Conservation (phyloP, 2,329 filamentous ascomycete genomes). For the Myriosclerotinia duriaeana region DNA sequence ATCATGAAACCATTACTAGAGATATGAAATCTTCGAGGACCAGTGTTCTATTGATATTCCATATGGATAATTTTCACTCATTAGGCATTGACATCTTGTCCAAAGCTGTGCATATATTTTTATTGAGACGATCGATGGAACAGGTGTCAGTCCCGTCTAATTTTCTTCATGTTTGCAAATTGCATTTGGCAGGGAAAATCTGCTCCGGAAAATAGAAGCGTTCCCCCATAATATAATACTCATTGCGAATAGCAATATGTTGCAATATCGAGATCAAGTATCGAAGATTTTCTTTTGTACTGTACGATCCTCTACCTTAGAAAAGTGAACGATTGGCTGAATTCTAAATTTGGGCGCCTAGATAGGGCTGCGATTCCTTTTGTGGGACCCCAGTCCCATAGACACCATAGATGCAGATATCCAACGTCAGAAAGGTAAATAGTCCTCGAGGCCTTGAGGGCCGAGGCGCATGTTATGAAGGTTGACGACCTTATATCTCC, state of each 20-base stretch:
- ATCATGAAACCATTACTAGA: neutral
- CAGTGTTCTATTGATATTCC: neutral
- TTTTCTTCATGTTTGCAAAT: neutral
- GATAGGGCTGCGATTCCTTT: slow-evolving; percentile 15
- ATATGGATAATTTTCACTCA: no score
- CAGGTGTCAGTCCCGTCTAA: neutral
- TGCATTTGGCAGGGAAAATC: neutral
- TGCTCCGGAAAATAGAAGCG: neutral
- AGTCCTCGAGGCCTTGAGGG: neutral
- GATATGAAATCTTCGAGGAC: neutral
- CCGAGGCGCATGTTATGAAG: neutral
- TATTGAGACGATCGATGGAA: neutral
- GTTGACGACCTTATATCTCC: slow-evolving; percentile 11
- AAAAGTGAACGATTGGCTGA: neutral
- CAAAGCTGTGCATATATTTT: no score
- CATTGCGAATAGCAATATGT: neutral
- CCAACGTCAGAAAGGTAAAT: neutral
- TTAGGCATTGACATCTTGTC: no score
- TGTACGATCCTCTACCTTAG: neutral
- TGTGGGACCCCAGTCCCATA: neutral
- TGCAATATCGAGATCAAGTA: neutral
- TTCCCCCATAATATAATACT: neutral
- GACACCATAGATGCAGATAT: neutral
- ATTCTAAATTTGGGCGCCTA: slow-evolving; percentile 8
- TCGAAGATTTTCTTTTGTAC: neutral